A percentile compares a stretch with the other conserved stretches of the same genome.
Conservation (phyloP, 441 rosid genomes). For the Populus hybrid region DNA sequence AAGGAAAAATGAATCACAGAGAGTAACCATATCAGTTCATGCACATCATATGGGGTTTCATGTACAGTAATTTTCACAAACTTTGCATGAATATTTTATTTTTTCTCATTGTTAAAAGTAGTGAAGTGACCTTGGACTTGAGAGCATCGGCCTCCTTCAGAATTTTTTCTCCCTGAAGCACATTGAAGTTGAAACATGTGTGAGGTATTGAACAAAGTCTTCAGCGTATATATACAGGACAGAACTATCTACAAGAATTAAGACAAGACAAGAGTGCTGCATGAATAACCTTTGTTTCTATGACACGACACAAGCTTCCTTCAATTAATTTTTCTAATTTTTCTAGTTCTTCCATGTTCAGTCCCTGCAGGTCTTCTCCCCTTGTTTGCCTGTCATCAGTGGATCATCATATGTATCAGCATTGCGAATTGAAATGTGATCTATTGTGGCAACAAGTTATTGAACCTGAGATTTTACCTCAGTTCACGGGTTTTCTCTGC, state of each 20-base stretch:
- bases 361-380: conserved; percentile 38
- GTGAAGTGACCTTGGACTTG: conserved; percentile 26
- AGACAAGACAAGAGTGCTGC: not conserved
- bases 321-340: conserved; percentile 29
- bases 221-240: not conserved
- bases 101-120: not conserved
- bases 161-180: conserved; percentile 25
- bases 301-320: conserved; percentile 24
- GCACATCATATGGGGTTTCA: not conserved
- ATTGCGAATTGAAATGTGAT: not conserved
- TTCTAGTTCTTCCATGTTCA: conserved; percentile 25
- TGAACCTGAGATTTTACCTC: conserved; percentile 23
- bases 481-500: conserved; percentile 34
- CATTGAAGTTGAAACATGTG: not conserved
- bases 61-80: not conserved
- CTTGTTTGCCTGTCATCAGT: conserved; percentile 25
- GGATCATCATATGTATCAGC: not conserved
- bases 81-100: not conserved
- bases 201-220: not conserved
- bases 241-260: not conserved
- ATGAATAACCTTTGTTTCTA: conserved; percentile 29
- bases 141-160: conserved; percentile 26
- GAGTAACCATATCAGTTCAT: not conserved
- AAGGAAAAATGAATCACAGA: not conserved
- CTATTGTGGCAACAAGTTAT: not conserved